phyloP scores from a whole-genome alignment of 176 grass and related monocot genomes.

The Carex pumila region DNA sequence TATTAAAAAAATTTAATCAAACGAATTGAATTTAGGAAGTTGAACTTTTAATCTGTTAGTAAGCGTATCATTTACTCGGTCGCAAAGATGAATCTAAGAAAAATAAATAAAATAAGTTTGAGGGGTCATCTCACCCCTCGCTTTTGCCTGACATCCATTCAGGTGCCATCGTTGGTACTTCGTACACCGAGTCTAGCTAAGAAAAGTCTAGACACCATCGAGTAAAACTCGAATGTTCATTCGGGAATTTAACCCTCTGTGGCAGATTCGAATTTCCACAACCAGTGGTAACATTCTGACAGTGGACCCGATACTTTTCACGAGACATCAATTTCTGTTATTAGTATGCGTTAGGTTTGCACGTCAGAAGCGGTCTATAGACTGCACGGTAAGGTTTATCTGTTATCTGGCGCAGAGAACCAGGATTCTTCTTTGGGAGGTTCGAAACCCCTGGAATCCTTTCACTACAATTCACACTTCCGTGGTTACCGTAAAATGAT shows the following conservation, averaged over 20 bases:
- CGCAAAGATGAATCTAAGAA: neutral
- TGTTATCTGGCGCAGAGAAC: slow-evolving; percentile 11
- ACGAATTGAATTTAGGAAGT: neutral
- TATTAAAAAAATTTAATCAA: neutral
- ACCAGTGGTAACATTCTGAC: neutral
- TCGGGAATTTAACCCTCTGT: neutral
- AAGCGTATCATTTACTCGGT: neutral
- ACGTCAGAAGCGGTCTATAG: neutral
- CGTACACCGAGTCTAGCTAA: neutral
- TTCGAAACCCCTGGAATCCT: neutral
- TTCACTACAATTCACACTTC: neutral
- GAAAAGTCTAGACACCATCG: neutral
- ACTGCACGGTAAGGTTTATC: neutral
- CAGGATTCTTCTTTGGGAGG: neutral
- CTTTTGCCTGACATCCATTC: neutral
- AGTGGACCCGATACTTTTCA: neutral
- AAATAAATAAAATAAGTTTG: neutral
- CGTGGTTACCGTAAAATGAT: neutral
- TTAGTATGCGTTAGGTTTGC: neutral
- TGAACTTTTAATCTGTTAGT: neutral
- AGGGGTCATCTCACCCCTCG: neutral
- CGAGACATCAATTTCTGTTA: neutral
- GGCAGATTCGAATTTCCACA: neutral
- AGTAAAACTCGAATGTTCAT: slow-evolving; percentile 20
- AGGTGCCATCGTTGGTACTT: neutral